A percentile compares a stretch with the other conserved stretches of the same genome.
Conservation (phyloP, 2,329 filamentous ascomycete genomes). For the Pseudogymnoascus sp. region DNA sequence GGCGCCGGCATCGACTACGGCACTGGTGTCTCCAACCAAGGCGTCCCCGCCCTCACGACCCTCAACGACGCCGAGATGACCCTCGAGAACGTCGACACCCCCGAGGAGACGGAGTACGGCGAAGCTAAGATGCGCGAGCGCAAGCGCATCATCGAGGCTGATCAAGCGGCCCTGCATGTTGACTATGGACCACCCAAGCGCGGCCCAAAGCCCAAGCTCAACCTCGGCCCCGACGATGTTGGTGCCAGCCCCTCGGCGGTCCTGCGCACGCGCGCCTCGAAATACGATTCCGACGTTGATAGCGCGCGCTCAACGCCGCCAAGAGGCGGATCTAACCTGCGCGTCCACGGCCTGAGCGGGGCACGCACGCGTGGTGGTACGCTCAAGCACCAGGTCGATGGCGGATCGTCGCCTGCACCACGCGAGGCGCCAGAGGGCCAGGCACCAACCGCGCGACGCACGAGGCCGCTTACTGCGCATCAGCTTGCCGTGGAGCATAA, state of each 20-base stretch:
- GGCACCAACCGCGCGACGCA: slow-evolving; percentile 43
- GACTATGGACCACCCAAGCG: slow-evolving; percentile 45
- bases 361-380: slow-evolving; percentile 30
- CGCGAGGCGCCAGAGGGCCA: slow-evolving; percentile 29
- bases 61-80: slow-evolving; percentile 58
- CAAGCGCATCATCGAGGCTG: slow-evolving; percentile 65
- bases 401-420: slow-evolving; percentile 46
- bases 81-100: slow-evolving; percentile 65
- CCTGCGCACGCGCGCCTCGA: slow-evolving; percentile 54
- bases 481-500: slow-evolving; percentile 75
- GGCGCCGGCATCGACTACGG: slow-evolving; percentile 61
- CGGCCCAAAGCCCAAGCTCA: slow-evolving; percentile 32
- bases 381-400: slow-evolving; percentile 51
- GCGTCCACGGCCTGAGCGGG: slow-evolving; percentile 15
- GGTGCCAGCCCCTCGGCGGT: slow-evolving; percentile 39
- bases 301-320: slow-evolving; percentile 45
- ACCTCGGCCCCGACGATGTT: slow-evolving; percentile 35
- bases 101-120: slow-evolving; percentile 61
- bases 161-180: slow-evolving; percentile 43
- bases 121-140: slow-evolving; percentile 65
- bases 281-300: slow-evolving; percentile 49
- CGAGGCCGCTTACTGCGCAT: slow-evolving; percentile 69
- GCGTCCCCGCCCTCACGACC: slow-evolving; percentile 57
- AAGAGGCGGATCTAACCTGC: slow-evolving; percentile 28
- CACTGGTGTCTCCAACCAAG: slow-evolving; percentile 56